These are phyloP conservation scores for Termitomyces sp. DNA, from an alignment of 768 basidiomycete genomes.

Conservation along the genomic window DNA sequence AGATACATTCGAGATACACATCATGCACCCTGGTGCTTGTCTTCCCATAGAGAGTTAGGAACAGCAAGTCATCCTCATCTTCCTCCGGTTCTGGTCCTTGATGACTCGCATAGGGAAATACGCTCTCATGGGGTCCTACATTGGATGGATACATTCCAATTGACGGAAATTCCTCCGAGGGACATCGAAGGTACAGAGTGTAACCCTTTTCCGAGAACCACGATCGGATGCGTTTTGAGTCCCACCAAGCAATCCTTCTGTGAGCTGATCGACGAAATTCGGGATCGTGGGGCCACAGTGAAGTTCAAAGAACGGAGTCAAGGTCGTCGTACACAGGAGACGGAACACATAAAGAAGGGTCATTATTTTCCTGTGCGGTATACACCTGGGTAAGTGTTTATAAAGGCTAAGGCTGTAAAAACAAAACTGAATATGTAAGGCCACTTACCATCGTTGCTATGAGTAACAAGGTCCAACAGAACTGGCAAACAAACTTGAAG, in stretches of 20 bases:
- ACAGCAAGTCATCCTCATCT: too few species aligned
- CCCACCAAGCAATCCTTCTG: not conserved
- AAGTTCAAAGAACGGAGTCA: not conserved
- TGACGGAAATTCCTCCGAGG: not conserved
- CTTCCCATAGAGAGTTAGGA: not conserved
- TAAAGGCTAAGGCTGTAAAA: too few species aligned
- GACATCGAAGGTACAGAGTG: not conserved
- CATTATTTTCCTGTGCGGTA: not conserved
- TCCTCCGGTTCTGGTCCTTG: not conserved
- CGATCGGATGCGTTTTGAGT: not conserved
- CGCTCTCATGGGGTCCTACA: too few species aligned
- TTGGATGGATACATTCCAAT: not conserved
- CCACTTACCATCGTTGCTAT: too few species aligned
- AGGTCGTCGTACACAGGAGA: not conserved
- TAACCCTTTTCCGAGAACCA: constrained; percentile 1
- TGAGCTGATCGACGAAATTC: not conserved
- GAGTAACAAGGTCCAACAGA: too few species aligned
- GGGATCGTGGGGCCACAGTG: not conserved
- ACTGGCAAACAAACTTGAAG: too few species aligned
- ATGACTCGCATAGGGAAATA: too few species aligned
- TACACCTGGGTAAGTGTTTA: too few species aligned
- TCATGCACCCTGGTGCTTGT: not conserved
- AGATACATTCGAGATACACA: too few species aligned
- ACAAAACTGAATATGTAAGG: too few species aligned
- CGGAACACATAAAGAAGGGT: not conserved